Base-by-base conservation (phyloP, 345 rosid genomes). In the Eucalyptus pauciflora region DNA sequence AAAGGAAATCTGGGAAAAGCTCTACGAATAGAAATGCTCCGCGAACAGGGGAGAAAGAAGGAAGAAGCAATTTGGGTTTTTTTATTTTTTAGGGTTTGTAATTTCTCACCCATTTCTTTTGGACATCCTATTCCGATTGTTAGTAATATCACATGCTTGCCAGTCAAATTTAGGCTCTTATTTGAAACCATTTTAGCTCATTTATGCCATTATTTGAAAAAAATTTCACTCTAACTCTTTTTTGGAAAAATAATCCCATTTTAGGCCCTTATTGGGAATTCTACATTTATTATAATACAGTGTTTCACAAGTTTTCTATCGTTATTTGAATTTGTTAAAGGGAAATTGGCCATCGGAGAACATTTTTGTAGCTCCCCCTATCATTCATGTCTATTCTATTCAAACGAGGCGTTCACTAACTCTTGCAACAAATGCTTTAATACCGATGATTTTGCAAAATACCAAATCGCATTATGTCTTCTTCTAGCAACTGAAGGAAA, bases 91-190 rank as follows among this genome's bases (percentile, higher is more conserved):
- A 69, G 7, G 7, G 41, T 33, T 69, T 33, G 43, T 69, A 17
- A 69, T 69, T 16, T 69, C 5, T 33, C 1, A 2, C 24, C 1
- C 22, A 0, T 3, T n/a, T 51, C 3, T 31, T 15, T 33, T 1
- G 4, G 83, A 71, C 14, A 71, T 20, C 14, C 27, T 71, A 71
- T 37, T 71, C 24, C 13, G 2, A 37, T 12, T 33, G 13, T 3
- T 3, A 4, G 14, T 33, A 69, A 69, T 33, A 33, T 64, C 9
- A n/a, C 37, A 15, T 16, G 46, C 8, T 33, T 11, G 27, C 45
- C 25, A 2, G 13, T 7, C 25, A 10, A 71, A 7, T 3, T 71
- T 10, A 18, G 2, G 13, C 81, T 22, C 1, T 71, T 10, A 11
- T 37, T 37, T 37, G 13, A 0, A 2, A 76, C 14, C 5, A 12